These are phyloP conservation scores for Pharnaceum exiguum DNA, from an alignment of 148 eudicot genomes.

Conservation along the genomic window DNA sequence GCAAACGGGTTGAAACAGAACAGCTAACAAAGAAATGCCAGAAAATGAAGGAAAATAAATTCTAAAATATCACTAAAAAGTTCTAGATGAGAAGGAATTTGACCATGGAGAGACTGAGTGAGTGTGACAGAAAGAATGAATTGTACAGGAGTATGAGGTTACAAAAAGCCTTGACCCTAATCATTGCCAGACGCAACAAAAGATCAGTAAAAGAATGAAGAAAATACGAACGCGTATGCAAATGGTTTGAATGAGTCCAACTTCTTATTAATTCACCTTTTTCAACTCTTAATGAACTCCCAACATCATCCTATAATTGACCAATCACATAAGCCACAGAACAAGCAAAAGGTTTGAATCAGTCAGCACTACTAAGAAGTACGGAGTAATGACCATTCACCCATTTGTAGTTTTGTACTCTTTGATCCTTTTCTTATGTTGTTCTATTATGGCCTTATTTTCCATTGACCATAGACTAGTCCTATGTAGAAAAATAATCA, in stretches of 20 bases:
- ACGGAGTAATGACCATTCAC: slow-evolving; percentile 8
- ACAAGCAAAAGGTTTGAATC: slow-evolving; percentile 29
- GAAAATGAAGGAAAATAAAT: too few species aligned
- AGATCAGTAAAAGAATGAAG: background rate
- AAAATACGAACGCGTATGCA: slow-evolving; percentile 16
- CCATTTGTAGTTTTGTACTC: background rate
- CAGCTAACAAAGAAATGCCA: too few species aligned
- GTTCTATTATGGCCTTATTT: slow-evolving; percentile 1
- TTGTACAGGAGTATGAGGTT: too few species aligned
- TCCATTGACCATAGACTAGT: slow-evolving; percentile 50
- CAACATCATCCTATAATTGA: slow-evolving; percentile 21
- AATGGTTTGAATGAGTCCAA: slow-evolving; percentile 15
- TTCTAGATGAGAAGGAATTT: too few species aligned
- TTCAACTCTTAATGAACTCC: background rate
- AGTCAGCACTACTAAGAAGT: slow-evolving; percentile 55
- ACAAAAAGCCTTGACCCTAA: too few species aligned
- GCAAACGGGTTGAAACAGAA: too few species aligned
- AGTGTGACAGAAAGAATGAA: too few species aligned
- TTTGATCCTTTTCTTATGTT: background rate
- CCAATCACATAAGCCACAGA: slow-evolving; percentile 12
- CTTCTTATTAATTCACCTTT: background rate
- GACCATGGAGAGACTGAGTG: too few species aligned
- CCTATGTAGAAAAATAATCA: slow-evolving; percentile 18
- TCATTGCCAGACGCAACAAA: background rate
- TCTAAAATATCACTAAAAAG: too few species aligned